Conservation (phyloP, 2,329 filamentous ascomycete genomes). For the Mycosphaerella arachidis region DNA sequence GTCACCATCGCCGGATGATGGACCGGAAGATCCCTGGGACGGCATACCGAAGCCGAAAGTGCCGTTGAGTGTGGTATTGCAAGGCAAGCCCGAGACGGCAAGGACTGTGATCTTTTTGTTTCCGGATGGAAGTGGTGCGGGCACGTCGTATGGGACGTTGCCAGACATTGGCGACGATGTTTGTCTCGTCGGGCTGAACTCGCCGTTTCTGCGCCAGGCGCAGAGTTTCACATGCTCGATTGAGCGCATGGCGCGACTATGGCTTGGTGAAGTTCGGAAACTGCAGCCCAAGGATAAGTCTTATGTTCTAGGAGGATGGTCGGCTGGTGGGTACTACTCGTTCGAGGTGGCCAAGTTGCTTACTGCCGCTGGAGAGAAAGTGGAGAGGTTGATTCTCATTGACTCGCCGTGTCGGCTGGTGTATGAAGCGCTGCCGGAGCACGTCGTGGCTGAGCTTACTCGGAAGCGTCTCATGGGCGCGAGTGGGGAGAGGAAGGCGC, state of each 20-base stretch:
- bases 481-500: slow-evolving; percentile 24
- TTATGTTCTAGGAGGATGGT: slow-evolving; percentile 68
- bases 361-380: slow-evolving; percentile 21
- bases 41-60: slow-evolving; percentile 31
- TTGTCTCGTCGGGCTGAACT: slow-evolving; percentile 43
- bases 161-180: slow-evolving; percentile 42
- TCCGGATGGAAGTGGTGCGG: slow-evolving; percentile 48
- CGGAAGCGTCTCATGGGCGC: slow-evolving; percentile 28
- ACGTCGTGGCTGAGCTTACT: slow-evolving; percentile 26
- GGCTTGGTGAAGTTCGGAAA: slow-evolving; percentile 33
- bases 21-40: slow-evolving; percentile 28
- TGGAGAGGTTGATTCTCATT: slow-evolving; percentile 28
- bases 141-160: slow-evolving; percentile 39
- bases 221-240: slow-evolving; percentile 29
- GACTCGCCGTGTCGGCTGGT: slow-evolving; percentile 28
- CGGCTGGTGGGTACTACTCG: slow-evolving; percentile 69
- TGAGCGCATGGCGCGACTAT: slow-evolving; percentile 26
- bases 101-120: slow-evolving; percentile 31
- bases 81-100: slow-evolving; percentile 20
- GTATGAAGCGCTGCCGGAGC: slow-evolving; percentile 25
- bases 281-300: slow-evolving; percentile 47
- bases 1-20: slow-evolving; percentile 1
- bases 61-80: slow-evolving; percentile 25
- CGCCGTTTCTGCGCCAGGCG: slow-evolving; percentile 28
- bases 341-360: slow-evolving; percentile 37